A percentile compares a stretch with the other conserved stretches of the same genome.
These are phyloP conservation scores for Kwoniella dejecticola DNA, from an alignment of 768 basidiomycete species.

Conservation along the genomic window DNA sequence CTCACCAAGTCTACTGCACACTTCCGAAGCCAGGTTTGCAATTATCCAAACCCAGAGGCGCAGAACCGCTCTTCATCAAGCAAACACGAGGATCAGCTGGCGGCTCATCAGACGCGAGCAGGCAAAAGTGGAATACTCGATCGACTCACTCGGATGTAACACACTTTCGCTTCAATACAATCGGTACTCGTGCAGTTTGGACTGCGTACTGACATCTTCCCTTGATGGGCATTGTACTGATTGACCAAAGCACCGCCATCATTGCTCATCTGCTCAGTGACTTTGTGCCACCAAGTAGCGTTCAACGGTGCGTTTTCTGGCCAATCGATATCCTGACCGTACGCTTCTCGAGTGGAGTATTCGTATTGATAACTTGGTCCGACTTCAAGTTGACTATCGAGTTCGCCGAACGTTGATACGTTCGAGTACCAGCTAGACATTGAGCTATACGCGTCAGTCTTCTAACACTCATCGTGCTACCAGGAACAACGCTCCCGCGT, in stretches of 20 bases:
- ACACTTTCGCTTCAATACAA: constrained; percentile 68
- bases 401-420: constrained; percentile 63
- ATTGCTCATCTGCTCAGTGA: constrained; percentile 60
- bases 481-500: too few relatives aligned
- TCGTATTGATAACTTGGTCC: constrained; percentile 71
- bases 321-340: constrained; percentile 67
- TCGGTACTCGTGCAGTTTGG: constrained; percentile 62
- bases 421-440: constrained; percentile 65
- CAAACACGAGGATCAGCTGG: background rate
- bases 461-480: too few relatives aligned
- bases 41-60: constrained; percentile 64
- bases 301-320: constrained; percentile 67
- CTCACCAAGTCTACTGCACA: constrained; percentile 61
- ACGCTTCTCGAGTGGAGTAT: constrained; percentile 71
- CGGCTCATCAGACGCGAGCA: background rate
- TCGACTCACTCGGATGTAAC: constrained; percentile 55
- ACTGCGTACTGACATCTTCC: constrained; percentile 66
- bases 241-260: constrained; percentile 56
- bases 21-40: constrained; percentile 69
- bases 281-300: constrained; percentile 79
- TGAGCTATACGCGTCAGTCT: background rate
- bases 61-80: constrained; percentile 70
- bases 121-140: too few relatives aligned
- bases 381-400: constrained; percentile 63
- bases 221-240: constrained; percentile 71